Conservation (phyloP, 108 stramenopile genomes). For the Nannochloropsis oceanica region DNA sequence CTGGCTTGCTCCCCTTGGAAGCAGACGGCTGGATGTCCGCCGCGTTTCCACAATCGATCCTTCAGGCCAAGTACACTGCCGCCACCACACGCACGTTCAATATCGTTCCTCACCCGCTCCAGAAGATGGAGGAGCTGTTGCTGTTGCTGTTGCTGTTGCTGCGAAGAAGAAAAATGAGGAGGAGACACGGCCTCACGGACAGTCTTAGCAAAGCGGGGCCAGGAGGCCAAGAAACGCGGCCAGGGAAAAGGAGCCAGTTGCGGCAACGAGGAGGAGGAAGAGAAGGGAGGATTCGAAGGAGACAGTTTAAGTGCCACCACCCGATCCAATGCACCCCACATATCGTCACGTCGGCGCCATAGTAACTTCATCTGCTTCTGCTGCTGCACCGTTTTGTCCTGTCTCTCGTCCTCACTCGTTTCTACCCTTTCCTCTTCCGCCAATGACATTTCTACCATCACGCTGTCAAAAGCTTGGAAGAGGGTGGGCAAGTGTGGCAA, state of each 20-base stretch:
- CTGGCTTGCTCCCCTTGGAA: slow-evolving; percentile 39
- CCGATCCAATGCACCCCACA: background rate
- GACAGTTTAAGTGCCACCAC: background rate
- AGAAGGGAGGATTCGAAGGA: background rate
- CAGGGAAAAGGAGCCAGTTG: background rate
- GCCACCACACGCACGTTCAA: background rate
- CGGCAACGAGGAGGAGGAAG: background rate
- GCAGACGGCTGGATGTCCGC: slow-evolving; percentile 54
- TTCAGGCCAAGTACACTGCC: background rate
- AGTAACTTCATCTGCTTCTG: background rate
- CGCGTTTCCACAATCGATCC: slow-evolving; percentile 48
- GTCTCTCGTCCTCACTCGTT: too few species aligned
- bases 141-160: background rate
- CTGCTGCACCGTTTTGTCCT: background rate
- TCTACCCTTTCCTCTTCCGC: background rate
- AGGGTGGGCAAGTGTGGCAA: background rate
- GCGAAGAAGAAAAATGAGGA: background rate
- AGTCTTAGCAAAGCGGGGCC: background rate
- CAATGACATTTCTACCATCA: background rate
- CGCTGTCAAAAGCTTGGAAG: background rate
- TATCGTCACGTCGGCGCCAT: background rate
- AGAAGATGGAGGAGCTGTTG: background rate
- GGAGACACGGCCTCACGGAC: background rate
- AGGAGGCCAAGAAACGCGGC: background rate
- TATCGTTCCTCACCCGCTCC: background rate